phyloP scores from a whole-genome alignment of 805 yeast species.

The Blastobotrys mokoenaii region DNA sequence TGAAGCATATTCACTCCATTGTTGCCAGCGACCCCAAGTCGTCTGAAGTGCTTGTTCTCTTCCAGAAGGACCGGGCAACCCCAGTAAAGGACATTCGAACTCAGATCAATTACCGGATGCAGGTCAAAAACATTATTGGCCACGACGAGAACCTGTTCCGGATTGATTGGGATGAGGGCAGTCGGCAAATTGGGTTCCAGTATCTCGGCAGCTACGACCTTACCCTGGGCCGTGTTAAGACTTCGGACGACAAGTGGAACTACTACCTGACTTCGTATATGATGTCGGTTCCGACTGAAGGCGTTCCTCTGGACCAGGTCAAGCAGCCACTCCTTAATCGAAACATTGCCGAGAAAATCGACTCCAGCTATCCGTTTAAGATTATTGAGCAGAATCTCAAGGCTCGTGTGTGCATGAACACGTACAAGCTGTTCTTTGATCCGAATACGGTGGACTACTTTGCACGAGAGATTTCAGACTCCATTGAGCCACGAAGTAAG shows the following conservation, averaged over 20 bases:
- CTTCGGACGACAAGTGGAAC: slow-evolving; percentile 79
- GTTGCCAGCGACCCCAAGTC: slow-evolving; percentile 64
- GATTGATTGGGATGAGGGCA: slow-evolving; percentile 54
- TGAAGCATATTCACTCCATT: slow-evolving; percentile 81
- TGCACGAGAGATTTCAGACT: slow-evolving; percentile 45
- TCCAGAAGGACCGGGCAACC: slow-evolving; percentile 68
- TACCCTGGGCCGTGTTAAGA: slow-evolving; percentile 63
- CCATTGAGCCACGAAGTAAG: slow-evolving; percentile 7
- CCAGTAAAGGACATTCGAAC: slow-evolving; percentile 66
- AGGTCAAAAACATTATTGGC: slow-evolving; percentile 72
- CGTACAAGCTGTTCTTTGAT: slow-evolving; percentile 76
- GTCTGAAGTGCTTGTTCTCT: slow-evolving; percentile 69
- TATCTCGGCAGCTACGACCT: slow-evolving; percentile 66
- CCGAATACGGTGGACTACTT: slow-evolving; percentile 72
- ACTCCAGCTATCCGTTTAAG: slow-evolving; percentile 34
- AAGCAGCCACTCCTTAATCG: slow-evolving; percentile 69
- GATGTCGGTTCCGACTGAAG: slow-evolving; percentile 96
- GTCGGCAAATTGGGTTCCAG: slow-evolving; percentile 55
- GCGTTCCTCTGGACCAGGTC: slow-evolving; percentile 70
- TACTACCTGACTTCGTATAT: slow-evolving; percentile 88
- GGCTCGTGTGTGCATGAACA: slow-evolving; percentile 69
- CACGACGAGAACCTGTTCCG: slow-evolving; percentile 90
- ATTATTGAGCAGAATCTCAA: slow-evolving; percentile 59
- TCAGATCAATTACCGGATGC: slow-evolving; percentile 86
- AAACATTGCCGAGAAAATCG: slow-evolving; percentile 23